These are phyloP conservation scores for Pseudogymnoascus sp. DNA, from an alignment of 2,329 filamentous ascomycete species.

Conservation along the genomic window DNA sequence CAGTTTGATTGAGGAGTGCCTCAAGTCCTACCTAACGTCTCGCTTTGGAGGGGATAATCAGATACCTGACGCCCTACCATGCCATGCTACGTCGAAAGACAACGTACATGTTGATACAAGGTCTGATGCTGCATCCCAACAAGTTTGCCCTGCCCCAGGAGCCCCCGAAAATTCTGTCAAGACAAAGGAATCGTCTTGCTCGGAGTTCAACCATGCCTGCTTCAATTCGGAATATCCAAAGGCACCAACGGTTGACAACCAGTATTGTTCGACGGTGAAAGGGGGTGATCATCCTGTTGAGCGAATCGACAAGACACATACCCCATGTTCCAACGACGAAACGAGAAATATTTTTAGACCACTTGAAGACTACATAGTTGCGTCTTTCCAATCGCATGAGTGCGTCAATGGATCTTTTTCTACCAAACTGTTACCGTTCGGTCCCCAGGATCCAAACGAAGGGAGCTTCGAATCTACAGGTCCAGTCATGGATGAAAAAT, in stretches of 20 bases:
- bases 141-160: not conserved
- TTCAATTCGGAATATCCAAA: not conserved
- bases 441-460: constrained; percentile 23
- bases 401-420: constrained; percentile 72
- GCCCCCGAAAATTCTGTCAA: not conserved
- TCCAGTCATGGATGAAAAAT: constrained; percentile 29
- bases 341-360: constrained; percentile 60
- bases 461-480: constrained; percentile 20
- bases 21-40: constrained; percentile 41
- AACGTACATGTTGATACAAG: not conserved
- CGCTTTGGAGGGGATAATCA: not conserved
- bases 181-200: not conserved
- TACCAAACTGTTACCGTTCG: constrained; percentile 36
- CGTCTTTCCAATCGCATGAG: constrained; percentile 59
- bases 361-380: constrained; percentile 68
- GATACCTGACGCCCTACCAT: not conserved
- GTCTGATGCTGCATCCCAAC: not conserved
- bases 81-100: not conserved
- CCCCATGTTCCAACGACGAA: constrained; percentile 22
- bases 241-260: not conserved
- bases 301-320: not conserved
- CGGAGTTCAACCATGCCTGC: not conserved
- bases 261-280: not conserved
- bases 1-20: constrained; percentile 46
- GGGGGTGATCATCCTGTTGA: not conserved